Conservation (phyloP, 768 basidiomycete genomes). For the Mycena polygramma region DNA sequence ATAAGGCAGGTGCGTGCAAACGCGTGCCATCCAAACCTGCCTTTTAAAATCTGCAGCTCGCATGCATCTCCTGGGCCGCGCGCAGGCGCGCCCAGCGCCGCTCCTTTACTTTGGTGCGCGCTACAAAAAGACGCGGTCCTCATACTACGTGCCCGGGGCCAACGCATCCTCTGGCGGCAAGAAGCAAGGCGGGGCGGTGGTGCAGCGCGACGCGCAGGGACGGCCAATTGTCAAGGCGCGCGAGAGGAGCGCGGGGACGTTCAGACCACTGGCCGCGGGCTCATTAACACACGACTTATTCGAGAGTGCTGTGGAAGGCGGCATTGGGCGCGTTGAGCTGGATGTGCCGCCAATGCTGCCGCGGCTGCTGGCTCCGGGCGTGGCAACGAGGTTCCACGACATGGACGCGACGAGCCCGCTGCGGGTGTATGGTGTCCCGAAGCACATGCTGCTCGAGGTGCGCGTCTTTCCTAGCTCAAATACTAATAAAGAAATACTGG, state of each 20-base stretch:
- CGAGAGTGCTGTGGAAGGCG: conserved; percentile 43
- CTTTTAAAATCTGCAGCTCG: neutral
- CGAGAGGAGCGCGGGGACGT: conserved; percentile 51
- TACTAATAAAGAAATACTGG: neutral
- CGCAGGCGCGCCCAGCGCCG: conserved; percentile 11
- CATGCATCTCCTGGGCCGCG: conserved; percentile 27
- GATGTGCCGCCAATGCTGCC: conserved; percentile 58
- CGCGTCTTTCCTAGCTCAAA: no score
- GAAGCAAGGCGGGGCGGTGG: neutral
- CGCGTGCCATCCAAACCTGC: no score
- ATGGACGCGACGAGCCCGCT: conserved; percentile 48
- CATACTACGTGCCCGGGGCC: neutral
- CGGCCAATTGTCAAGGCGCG: conserved; percentile 25
- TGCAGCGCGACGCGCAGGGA: conserved; percentile 28
- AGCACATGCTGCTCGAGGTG: conserved; percentile 81
- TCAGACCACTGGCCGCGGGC: conserved; percentile 54
- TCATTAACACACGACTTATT: conserved; percentile 59
- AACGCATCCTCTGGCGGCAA: neutral
- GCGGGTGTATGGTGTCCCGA: conserved; percentile 80
- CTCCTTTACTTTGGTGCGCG: conserved; percentile 21
- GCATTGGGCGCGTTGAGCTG: conserved; percentile 46
- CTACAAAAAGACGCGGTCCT: conserved; percentile 5
- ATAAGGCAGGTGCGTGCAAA: no score
- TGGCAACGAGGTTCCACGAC: conserved; percentile 46
- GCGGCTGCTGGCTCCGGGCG: conserved; percentile 20